These are phyloP conservation scores for Mortierella polycephala DNA, from an alignment of 371 early-diverging fungal species.

Conservation along the genomic window DNA sequence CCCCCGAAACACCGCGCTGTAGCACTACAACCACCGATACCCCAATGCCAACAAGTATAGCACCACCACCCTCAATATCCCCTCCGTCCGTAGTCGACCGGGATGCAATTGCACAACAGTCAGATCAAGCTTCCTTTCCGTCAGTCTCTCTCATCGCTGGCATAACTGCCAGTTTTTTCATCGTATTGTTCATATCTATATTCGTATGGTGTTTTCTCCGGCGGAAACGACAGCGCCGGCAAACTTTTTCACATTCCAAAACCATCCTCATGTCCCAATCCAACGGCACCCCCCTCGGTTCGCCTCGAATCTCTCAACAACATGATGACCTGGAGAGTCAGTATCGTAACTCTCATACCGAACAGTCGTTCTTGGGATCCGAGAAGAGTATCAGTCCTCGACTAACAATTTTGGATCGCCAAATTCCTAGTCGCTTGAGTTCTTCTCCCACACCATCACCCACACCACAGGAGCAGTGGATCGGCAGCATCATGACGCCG, in stretches of 20 bases:
- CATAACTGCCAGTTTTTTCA: not conserved
- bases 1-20: too few relatives aligned
- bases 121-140: not conserved
- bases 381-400: too few relatives aligned
- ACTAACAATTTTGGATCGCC: too few relatives aligned
- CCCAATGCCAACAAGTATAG: too few relatives aligned
- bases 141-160: slow-evolving; percentile 11
- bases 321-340: slow-evolving; percentile 5
- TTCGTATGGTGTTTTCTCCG: slow-evolving; percentile 11
- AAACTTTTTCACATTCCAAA: slow-evolving; percentile 10
- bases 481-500: not conserved
- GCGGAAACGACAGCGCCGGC: slow-evolving; percentile 6
- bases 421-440: not conserved
- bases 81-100: too few relatives aligned
- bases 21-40: too few relatives aligned
- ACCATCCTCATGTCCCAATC: slow-evolving; percentile 8
- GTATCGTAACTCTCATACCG: not conserved
- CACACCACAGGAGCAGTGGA: slow-evolving; percentile 3
- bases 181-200: not conserved
- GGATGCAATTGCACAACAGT: too few relatives aligned
- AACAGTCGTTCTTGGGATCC: not conserved
- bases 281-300: not conserved
- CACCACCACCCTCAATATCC: too few relatives aligned
- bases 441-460: slow-evolving; percentile 1
- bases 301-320: not conserved